Conservation (phyloP, 78 protist genomes). For the Monosiga brevicollis region DNA sequence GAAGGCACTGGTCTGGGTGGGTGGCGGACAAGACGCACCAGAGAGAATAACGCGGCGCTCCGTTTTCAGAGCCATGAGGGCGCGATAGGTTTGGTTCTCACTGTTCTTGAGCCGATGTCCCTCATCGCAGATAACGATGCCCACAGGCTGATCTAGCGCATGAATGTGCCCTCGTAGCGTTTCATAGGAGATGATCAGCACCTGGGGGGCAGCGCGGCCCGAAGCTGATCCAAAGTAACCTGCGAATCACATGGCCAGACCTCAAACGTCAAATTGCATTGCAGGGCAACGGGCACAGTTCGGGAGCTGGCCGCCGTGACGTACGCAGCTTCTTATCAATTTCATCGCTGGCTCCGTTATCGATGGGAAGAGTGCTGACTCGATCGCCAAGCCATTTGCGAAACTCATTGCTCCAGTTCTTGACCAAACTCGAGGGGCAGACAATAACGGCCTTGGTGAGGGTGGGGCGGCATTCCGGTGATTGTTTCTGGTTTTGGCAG, state of each 20-base stretch:
- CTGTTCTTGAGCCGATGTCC: constrained; percentile 76
- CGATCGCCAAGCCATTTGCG: constrained; percentile 18
- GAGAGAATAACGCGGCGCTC: constrained; percentile 55
- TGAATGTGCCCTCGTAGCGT: not conserved
- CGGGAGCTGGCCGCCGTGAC: no score
- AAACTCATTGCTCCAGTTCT: constrained; percentile 22
- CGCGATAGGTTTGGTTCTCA: constrained; percentile 39
- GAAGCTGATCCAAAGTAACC: not conserved
- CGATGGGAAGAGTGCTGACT: not conserved
- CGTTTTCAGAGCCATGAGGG: constrained; percentile 42
- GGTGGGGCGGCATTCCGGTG: not conserved
- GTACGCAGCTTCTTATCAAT: no score
- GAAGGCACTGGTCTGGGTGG: no score
- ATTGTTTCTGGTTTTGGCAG: not conserved
- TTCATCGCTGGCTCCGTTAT: no score
- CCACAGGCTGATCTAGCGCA: not conserved
- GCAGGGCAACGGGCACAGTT: no score
- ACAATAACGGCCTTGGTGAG: not conserved
- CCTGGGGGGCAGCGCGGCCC: not conserved
- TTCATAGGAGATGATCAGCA: constrained; percentile 1
- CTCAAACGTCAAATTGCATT: no score
- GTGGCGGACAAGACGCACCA: no score
- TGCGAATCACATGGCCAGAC: no score
- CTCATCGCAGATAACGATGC: constrained; percentile 8
- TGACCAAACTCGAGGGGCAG: constrained; percentile 9